Percentiles rank a stretch among this genome's conserved stretches.
Evolutionary conservation across 148 eudicot species (phyloP).

Genomic region (Fallopia convolvulus): DNA sequence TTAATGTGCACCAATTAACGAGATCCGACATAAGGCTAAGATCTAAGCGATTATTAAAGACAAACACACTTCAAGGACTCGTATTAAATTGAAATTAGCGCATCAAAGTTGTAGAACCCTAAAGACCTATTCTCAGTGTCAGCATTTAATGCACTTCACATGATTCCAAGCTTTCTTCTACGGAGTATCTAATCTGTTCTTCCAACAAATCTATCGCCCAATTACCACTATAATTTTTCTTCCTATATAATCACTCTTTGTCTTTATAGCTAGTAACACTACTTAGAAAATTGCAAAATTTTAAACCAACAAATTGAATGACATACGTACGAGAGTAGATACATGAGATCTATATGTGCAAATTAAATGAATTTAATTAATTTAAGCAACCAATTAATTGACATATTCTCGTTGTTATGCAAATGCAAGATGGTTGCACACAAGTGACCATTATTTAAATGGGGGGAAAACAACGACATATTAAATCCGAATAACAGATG

Average conservation of each 20-base stretch:
- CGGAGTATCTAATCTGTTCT: conserved; percentile 41
- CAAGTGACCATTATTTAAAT: neutral
- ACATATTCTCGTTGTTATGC: neutral
- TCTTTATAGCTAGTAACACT: too few species aligned
- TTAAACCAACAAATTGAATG: neutral
- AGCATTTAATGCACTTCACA: conserved; percentile 79
- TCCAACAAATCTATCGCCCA: conserved; percentile 14
- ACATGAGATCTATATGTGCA: neutral
- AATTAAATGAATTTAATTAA: neutral
- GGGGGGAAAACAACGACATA: neutral
- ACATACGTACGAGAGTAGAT: neutral
- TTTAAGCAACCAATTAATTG: neutral
- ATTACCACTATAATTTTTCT: neutral
- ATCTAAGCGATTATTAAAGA: conserved; percentile 27
- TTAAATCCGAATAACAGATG: neutral
- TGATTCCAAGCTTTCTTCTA: conserved; percentile 52
- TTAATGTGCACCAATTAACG: conserved; percentile 28
- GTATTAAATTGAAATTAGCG: conserved; percentile 1
- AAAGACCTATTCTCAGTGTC: conserved; percentile 42
- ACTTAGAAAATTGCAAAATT: too few species aligned
- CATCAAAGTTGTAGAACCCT: conserved; percentile 37
- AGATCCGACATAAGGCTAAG: conserved; percentile 43
- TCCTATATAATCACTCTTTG: too few species aligned
- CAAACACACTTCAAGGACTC: conserved; percentile 19
- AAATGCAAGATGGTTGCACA: neutral